Percentiles rank a stretch among this genome's conserved stretches.
These are phyloP conservation scores for Colletotrichum coccodes DNA, from an alignment of 2,329 filamentous ascomycete species.

Conservation along the genomic window DNA sequence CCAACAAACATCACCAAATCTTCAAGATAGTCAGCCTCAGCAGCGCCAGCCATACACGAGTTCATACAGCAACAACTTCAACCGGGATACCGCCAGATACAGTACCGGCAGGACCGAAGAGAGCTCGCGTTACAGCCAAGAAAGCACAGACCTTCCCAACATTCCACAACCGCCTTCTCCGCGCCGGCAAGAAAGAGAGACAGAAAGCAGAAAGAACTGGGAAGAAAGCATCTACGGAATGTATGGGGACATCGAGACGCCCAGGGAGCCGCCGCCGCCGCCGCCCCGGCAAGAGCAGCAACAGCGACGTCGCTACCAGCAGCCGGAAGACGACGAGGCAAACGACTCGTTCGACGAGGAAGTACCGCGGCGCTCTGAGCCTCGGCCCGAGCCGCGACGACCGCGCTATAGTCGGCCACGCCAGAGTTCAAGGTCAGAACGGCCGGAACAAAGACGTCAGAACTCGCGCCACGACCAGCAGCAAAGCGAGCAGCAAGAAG, in stretches of 20 bases:
- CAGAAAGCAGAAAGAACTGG: not conserved
- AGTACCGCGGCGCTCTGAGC: not conserved
- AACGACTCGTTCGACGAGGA: constrained; percentile 23
- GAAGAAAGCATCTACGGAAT: constrained; percentile 31
- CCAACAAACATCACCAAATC: not conserved
- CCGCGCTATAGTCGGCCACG: constrained; percentile 2
- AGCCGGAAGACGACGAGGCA: not conserved
- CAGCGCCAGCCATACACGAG: constrained; percentile 12
- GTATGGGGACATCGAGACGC: constrained; percentile 26
- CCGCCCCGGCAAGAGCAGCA: not conserved
- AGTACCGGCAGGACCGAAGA: constrained; percentile 18
- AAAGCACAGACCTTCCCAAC: not conserved
- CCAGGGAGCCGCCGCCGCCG: constrained; percentile 13
- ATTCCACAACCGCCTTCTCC: not conserved
- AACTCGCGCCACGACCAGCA: constrained; percentile 7
- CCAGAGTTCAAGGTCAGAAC: not conserved
- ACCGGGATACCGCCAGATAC: constrained; percentile 20
- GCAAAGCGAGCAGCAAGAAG: not conserved
- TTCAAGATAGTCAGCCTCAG: not conserved
- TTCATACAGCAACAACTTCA: constrained; percentile 32
- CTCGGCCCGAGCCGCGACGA: not conserved
- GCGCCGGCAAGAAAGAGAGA: not conserved
- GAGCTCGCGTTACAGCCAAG: constrained; percentile 13
- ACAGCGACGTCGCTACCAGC: not conserved
- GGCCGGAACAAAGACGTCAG: not conserved